Percentiles rank a stretch among this genome's conserved stretches.
These are phyloP conservation scores for Starmerella asiatica DNA, from an alignment of 805 yeast genomes.

Conservation along the genomic window DNA sequence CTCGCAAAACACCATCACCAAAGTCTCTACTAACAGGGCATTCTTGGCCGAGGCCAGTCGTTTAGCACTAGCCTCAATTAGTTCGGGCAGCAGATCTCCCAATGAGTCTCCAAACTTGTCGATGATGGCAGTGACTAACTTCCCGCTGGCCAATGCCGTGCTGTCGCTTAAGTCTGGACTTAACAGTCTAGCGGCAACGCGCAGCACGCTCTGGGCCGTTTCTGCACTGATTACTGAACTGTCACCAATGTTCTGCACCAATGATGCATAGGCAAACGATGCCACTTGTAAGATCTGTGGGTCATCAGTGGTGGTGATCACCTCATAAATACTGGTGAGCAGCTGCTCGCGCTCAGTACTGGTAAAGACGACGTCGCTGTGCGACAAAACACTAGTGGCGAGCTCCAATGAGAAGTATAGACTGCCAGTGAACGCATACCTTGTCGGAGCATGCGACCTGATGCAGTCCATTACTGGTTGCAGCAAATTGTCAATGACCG, in stretches of 20 bases:
- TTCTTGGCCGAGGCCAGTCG: slow-evolving; percentile 56
- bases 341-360: slow-evolving; percentile 16
- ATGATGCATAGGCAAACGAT: slow-evolving; percentile 55
- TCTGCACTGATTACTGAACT: slow-evolving; percentile 9
- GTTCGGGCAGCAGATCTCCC: slow-evolving; percentile 34
- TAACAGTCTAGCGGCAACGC: slow-evolving; percentile 53
- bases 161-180: slow-evolving; percentile 61
- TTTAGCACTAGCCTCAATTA: slow-evolving; percentile 59
- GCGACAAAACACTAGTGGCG: slow-evolving; percentile 22
- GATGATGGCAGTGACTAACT: slow-evolving; percentile 45
- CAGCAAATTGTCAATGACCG: slow-evolving; percentile 13
- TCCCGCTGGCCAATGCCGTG: slow-evolving; percentile 72
- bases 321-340: slow-evolving; percentile 33
- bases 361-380: slow-evolving; percentile 21
- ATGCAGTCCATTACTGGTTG: slow-evolving; percentile 16
- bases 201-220: slow-evolving; percentile 34
- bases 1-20: slow-evolving; percentile 62
- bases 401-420: slow-evolving; percentile 45
- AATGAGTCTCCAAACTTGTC: slow-evolving; percentile 36
- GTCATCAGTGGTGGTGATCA: slow-evolving; percentile 43
- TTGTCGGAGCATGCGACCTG: background rate
- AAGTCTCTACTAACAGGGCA: slow-evolving; percentile 60
- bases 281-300: slow-evolving; percentile 66
- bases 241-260: slow-evolving; percentile 32
- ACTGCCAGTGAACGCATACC: slow-evolving; percentile 44